A percentile compares a stretch with the other conserved stretches of the same genome.
Conservation (phyloP, 164 flowering plant genomes). For the Stephania yunnanensis region DNA sequence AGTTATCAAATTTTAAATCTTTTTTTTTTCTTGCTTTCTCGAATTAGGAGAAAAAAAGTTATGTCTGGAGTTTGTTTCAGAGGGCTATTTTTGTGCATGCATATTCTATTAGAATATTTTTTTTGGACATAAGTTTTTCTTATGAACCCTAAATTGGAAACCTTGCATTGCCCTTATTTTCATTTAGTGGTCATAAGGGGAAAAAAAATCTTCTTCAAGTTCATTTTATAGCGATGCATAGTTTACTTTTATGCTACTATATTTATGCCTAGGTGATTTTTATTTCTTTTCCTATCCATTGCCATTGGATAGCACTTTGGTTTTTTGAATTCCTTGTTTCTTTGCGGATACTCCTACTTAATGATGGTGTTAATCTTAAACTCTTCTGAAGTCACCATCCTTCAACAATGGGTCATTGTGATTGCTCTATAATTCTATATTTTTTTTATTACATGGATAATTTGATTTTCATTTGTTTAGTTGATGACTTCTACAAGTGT, state of each 20-base stretch:
- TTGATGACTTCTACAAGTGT: not conserved
- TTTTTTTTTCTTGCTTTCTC: not conserved
- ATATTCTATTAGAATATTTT: not conserved
- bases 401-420: not conserved
- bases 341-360: not conserved
- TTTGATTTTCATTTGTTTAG: too few species aligned
- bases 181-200: too few species aligned
- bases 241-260: not conserved
- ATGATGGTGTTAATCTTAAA: not conserved
- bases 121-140: too few species aligned
- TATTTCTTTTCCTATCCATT: too few species aligned
- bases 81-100: not conserved
- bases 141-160: too few species aligned
- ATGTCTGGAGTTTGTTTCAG: too few species aligned
- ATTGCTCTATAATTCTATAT: not conserved
- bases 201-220: not conserved
- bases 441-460: too few species aligned
- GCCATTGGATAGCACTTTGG: not conserved
- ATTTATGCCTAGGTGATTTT: not conserved
- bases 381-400: not conserved
- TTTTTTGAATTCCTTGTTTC: not conserved
- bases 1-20: too few species aligned
- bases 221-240: not conserved
- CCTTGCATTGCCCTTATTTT: too few species aligned
- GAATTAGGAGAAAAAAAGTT: too few species aligned